Evolutionary conservation across 2,329 filamentous ascomycete species (phyloP), one percentile per base, ranked within the genome.

Genomic region (Lojkania enalia): DNA sequence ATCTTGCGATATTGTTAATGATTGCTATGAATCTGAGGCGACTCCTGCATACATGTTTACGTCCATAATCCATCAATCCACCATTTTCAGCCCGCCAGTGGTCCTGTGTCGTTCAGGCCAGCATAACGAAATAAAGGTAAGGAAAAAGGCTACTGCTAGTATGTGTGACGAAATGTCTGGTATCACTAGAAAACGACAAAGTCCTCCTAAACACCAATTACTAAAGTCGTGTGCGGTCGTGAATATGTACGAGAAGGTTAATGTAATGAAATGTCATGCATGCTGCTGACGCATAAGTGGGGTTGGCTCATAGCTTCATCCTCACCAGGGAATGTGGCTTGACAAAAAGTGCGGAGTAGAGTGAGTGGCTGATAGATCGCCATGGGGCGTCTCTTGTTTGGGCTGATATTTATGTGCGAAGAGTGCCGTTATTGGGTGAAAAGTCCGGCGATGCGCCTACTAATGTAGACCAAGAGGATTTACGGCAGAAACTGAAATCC

Each of bases 111-210:
- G 35, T 39, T 27, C 27, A 19, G 30, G 35, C 36, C 20, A 23
- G 5, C 25, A 16, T 27, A 27, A 15, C 15, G 20, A 37, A 27
- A 23, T 48, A 31, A 51, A 19, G 20, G 51, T 48, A 43, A 45
- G 48, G 18, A 59, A 52, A 51, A 19, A 54, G 54, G 58, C 56
- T 40, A 31, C 48, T 50, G 62, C 60, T 59, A 53, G 37, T 62
- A 52, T 62, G 55, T 54, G 56, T 67, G 63, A 67, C 64, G 54
- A 55, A 48, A 52, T 53, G 66, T 67, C 64, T 69, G 66, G 66
- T 69, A 69, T 69, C 66, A 67, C 62, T 57, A 46, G 52, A 57
- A n/a, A 48, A 42, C 12, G 49, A 57, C 49, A 55, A 44, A 42
- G 52, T 52, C 53, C 43, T 57, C 54, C 21, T 41, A 49, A 64